Evolutionary conservation across 768 basidiomycete genomes (phyloP).

Genomic region (Botryobasidium botryosum): DNA sequence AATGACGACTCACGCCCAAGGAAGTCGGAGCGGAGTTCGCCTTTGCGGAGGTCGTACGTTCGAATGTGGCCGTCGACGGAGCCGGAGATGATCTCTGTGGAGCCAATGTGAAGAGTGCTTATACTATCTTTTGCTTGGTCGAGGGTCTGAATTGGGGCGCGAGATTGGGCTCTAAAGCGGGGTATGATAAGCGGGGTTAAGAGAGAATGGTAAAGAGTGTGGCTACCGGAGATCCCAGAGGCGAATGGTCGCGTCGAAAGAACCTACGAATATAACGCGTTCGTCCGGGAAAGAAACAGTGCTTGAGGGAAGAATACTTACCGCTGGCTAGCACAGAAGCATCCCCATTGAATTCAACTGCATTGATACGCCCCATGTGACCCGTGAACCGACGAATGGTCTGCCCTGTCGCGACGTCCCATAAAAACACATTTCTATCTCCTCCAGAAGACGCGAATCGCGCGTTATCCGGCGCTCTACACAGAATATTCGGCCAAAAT

Average conservation of each 20-base stretch:
- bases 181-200: not conserved
- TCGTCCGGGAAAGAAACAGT: not conserved
- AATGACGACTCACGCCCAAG: conserved; percentile 83
- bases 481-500: not conserved
- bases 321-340: conserved; percentile 80
- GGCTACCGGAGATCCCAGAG: conserved; percentile 79
- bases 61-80: conserved; percentile 86
- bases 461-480: conserved; percentile 80
- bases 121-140: conserved; percentile 82
- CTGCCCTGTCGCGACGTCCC: conserved; percentile 84
- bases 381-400: conserved; percentile 73
- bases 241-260: conserved; percentile 79
- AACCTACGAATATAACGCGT: conserved; percentile 33
- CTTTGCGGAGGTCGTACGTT: conserved; percentile 89
- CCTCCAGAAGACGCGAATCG: conserved; percentile 90
- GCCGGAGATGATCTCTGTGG: conserved; percentile 54
- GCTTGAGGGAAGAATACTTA: conserved; percentile 21
- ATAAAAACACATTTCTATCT: conserved; percentile 81
- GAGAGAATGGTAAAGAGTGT: not conserved
- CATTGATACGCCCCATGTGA: conserved; percentile 80
- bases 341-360: conserved; percentile 80
- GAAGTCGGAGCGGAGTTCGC: conserved; percentile 75
- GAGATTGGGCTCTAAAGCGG: conserved; percentile 41
- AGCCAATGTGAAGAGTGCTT: conserved; percentile 54
- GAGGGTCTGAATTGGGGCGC: conserved; percentile 78